Conservation (phyloP, 1,284 basidiomycete genomes). For the Sphagnurus paluster region DNA sequence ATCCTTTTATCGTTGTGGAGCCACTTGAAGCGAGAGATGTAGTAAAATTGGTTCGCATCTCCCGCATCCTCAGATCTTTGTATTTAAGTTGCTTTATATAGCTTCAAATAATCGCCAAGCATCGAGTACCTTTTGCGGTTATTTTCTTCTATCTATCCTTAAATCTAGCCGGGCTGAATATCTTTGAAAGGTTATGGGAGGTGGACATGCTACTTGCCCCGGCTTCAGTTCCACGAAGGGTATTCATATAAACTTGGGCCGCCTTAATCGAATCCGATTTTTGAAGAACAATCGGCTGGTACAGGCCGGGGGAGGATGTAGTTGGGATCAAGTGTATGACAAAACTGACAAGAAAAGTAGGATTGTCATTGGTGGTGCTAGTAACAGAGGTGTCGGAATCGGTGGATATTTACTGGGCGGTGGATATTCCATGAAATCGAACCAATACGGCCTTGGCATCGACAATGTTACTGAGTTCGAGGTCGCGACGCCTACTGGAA, state of each 20-base stretch:
- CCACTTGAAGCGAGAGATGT: too few relatives aligned
- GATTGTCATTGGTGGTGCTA: slow-evolving; percentile 47
- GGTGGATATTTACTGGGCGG: slow-evolving; percentile 48
- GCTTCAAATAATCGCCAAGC: too few relatives aligned
- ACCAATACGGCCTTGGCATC: slow-evolving; percentile 42
- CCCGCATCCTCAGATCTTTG: too few relatives aligned
- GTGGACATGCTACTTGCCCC: slow-evolving; percentile 43
- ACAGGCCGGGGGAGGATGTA: slow-evolving; percentile 43
- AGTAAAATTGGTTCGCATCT: too few relatives aligned
- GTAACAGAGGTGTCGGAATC: slow-evolving; percentile 42
- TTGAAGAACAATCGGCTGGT: slow-evolving; percentile 30
- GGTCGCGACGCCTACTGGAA: slow-evolving; percentile 35
- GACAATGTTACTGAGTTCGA: slow-evolving; percentile 41
- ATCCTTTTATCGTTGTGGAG: too few relatives aligned
- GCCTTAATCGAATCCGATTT: slow-evolving; percentile 43
- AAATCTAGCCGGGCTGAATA: too few relatives aligned
- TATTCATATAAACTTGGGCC: slow-evolving; percentile 48
- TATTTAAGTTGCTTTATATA: too few relatives aligned
- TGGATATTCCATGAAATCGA: slow-evolving; percentile 46
- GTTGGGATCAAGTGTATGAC: slow-evolving; percentile 52
- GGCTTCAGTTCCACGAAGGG: slow-evolving; percentile 48
- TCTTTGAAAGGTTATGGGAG: too few relatives aligned
- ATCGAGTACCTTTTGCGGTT: too few relatives aligned
- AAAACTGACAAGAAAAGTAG: slow-evolving; percentile 34
- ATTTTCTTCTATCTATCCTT: too few relatives aligned